A percentile compares a stretch with the other conserved stretches of the same genome.
Evolutionary conservation across 2,329 filamentous ascomycete genomes (phyloP).

Genomic region (Trichophyton benhamiae): DNA sequence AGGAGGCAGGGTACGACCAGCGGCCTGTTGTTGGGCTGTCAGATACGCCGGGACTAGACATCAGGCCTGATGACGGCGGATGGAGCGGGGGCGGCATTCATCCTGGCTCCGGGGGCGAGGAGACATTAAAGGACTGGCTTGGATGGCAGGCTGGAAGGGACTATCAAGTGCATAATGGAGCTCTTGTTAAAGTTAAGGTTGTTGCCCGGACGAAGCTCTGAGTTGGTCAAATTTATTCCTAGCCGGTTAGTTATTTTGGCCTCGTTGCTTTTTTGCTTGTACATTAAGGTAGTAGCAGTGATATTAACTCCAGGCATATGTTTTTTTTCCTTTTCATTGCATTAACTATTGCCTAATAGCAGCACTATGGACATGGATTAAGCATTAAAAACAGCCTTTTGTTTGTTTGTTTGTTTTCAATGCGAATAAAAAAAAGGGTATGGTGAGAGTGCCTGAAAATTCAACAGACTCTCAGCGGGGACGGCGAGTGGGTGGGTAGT

Average conservation of each 20-base stretch:
- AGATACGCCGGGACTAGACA: conserved; percentile 54
- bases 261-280: not conserved
- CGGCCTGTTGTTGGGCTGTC: conserved; percentile 41
- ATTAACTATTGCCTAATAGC: not conserved
- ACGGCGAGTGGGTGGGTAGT: not conserved
- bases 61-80: conserved; percentile 50
- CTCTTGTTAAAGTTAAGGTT: conserved; percentile 39
- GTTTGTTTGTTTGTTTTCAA: not conserved
- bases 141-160: conserved; percentile 63
- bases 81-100: conserved; percentile 50
- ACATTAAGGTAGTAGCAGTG: not conserved
- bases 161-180: conserved; percentile 54
- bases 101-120: conserved; percentile 61
- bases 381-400: not conserved
- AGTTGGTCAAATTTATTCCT: not conserved
- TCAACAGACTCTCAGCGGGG: not conserved
- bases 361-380: not conserved
- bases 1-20: conserved; percentile 42
- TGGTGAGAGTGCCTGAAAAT: not conserved
- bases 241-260: not conserved
- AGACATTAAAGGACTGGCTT: conserved; percentile 57
- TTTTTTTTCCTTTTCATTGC: not conserved
- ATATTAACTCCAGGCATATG: no score
- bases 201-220: not conserved
- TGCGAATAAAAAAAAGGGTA: not conserved